A percentile compares a stretch with the other conserved stretches of the same genome.
Conservation (phyloP, 2,329 filamentous ascomycete genomes). For the Leptodontidium sp. region DNA sequence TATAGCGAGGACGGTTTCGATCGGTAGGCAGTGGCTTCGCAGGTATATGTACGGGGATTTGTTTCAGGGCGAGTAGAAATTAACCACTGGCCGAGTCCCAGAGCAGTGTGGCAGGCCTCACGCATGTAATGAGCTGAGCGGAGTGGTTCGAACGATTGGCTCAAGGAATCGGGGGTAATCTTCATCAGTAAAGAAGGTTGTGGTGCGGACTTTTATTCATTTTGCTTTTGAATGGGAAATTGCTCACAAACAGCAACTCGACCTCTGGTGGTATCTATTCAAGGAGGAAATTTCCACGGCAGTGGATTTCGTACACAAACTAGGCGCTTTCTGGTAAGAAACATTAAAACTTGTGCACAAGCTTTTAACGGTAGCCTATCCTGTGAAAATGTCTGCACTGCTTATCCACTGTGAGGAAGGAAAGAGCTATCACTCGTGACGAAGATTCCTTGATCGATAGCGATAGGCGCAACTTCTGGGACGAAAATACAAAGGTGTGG, state of each 20-base stretch:
- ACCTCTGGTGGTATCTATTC: background rate
- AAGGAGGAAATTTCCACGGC: background rate
- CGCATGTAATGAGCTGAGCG: too few species aligned
- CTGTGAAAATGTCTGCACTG: constrained; percentile 1
- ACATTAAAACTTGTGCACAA: background rate
- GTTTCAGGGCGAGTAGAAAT: too few species aligned
- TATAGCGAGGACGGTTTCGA: too few species aligned
- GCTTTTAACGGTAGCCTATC: background rate
- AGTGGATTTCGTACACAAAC: background rate
- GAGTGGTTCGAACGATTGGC: too few species aligned
- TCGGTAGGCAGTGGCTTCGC: too few species aligned
- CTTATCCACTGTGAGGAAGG: background rate
- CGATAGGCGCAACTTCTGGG: background rate
- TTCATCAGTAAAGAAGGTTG: too few species aligned
- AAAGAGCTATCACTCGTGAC: background rate
- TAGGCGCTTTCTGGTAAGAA: background rate
- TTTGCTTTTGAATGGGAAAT: background rate
- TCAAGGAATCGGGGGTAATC: too few species aligned
- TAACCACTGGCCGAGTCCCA: too few species aligned
- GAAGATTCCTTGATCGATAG: background rate
- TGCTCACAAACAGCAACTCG: constrained; percentile 1
- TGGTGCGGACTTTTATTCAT: background rate
- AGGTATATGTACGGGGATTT: too few species aligned
- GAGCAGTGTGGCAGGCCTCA: too few species aligned
- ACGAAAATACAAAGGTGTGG: background rate